These are phyloP conservation scores for Geotrichum australiense DNA, from an alignment of 1,139 yeast genomes.

Conservation along the genomic window DNA sequence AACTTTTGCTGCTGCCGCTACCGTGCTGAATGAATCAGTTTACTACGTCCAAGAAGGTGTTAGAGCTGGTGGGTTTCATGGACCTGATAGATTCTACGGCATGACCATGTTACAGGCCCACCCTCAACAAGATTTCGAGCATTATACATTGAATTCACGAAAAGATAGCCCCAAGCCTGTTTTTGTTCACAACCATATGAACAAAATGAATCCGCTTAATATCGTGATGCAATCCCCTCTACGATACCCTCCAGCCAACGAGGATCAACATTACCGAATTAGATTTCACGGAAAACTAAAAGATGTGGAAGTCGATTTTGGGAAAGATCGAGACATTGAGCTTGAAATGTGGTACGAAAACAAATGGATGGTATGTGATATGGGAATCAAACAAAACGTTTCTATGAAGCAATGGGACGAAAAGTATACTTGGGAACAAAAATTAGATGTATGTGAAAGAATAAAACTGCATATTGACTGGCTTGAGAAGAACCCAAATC, in stretches of 20 bases:
- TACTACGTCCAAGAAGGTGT: constrained; percentile 62
- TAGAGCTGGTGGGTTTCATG: constrained; percentile 49
- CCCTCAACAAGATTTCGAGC: constrained; percentile 50
- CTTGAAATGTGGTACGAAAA: constrained; percentile 53
- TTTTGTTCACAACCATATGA: constrained; percentile 62
- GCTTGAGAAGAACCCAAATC: constrained; percentile 21
- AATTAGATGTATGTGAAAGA: constrained; percentile 25
- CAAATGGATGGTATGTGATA: constrained; percentile 51
- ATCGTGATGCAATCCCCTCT: constrained; percentile 1
- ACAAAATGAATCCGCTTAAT: constrained; percentile 49
- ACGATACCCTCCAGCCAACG: constrained; percentile 8
- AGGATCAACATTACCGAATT: constrained; percentile 9
- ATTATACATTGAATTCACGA: constrained; percentile 20
- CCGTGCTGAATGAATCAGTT: constrained; percentile 50
- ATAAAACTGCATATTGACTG: constrained; percentile 29
- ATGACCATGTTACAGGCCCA: constrained; percentile 71
- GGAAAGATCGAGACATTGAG: constrained; percentile 46
- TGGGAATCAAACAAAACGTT: constrained; percentile 32
- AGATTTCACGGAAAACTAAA: constrained; percentile 48
- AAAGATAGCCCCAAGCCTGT: constrained; percentile 39
- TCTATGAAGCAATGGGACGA: constrained; percentile 43
- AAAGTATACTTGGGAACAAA: constrained; percentile 43
- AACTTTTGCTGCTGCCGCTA: constrained; percentile 75
- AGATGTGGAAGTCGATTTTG: constrained; percentile 42
- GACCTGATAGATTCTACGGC: constrained; percentile 43